Conservation (phyloP, 495 filamentous ascomycete genomes). For the Emericellopsis terricola region DNA sequence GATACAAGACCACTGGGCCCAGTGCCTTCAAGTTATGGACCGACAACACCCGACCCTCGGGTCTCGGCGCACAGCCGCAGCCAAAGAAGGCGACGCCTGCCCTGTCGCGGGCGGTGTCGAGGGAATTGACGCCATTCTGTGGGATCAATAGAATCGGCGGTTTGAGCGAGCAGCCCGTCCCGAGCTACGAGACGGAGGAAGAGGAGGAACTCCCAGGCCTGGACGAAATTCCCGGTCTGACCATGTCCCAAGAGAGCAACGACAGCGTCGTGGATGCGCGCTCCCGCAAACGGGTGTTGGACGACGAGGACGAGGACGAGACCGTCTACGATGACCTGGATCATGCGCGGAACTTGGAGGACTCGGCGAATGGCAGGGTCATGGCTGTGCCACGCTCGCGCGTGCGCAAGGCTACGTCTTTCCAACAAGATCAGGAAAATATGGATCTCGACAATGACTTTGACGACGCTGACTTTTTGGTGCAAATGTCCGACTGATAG, state of each 20-base stretch:
- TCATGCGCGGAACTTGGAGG: slow-evolving; percentile 28
- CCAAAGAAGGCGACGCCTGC: slow-evolving; percentile 10
- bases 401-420: neutral
- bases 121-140: slow-evolving; percentile 60
- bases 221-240: slow-evolving; percentile 7
- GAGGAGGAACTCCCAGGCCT: slow-evolving; percentile 13
- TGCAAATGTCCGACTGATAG: too few relatives aligned
- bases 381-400: slow-evolving; percentile 20
- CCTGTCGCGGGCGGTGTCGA: slow-evolving; percentile 7
- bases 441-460: slow-evolving; percentile 26
- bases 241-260: slow-evolving; percentile 21
- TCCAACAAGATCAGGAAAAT: slow-evolving; percentile 15
- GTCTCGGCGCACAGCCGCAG: slow-evolving; percentile 7
- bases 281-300: slow-evolving; percentile 20
- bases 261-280: slow-evolving; percentile 5
- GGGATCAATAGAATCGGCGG: slow-evolving; percentile 51
- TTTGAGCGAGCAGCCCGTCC: slow-evolving; percentile 20
- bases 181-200: slow-evolving; percentile 4
- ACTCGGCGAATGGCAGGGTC: slow-evolving; percentile 22
- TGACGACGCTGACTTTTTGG: slow-evolving; percentile 33
- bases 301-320: slow-evolving; percentile 13
- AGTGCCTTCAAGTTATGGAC: slow-evolving; percentile 25
- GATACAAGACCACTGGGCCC: slow-evolving; percentile 58
- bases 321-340: neutral
- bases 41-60: slow-evolving; percentile 7